Conservation (phyloP, 345 rosid species). For the Syzygium aromaticum region DNA sequence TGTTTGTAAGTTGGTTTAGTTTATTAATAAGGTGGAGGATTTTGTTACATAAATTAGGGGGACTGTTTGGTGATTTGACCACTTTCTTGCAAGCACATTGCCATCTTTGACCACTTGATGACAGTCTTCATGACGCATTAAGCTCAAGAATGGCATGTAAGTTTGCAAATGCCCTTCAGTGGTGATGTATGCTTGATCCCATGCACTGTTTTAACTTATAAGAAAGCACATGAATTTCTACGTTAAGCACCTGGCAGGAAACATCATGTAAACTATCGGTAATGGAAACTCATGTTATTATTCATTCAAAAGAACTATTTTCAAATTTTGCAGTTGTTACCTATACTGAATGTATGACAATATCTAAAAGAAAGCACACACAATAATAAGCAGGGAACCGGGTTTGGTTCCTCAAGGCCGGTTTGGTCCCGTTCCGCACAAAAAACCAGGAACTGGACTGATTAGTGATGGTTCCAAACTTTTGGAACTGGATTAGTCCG, state of each 20-base stretch:
- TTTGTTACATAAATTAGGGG: conserved; percentile 80
- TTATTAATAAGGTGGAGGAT: background rate
- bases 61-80: conserved; percentile 96
- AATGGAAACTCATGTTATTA: background rate
- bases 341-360: background rate
- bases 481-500: background rate
- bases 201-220: background rate
- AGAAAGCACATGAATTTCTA: background rate
- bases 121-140: conserved; percentile 62
- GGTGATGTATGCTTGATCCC: background rate
- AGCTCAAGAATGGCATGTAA: conserved; percentile 99
- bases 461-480: background rate
- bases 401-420: background rate
- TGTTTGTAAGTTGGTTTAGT: background rate
- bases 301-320: background rate
- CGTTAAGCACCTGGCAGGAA: background rate
- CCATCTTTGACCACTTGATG: conserved; percentile 73
- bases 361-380: background rate
- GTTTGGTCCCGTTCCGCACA: background rate
- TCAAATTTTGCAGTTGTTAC: background rate
- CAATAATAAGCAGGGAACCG: background rate
- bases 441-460: background rate
- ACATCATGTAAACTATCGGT: background rate
- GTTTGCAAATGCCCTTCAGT: conserved; percentile 5
- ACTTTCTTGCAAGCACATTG: conserved; percentile 75